Evolutionary conservation across 2,329 filamentous ascomycete species (phyloP), one percentile per base, ranked within the genome.

Genomic region (Trichoderma gracile): DNA sequence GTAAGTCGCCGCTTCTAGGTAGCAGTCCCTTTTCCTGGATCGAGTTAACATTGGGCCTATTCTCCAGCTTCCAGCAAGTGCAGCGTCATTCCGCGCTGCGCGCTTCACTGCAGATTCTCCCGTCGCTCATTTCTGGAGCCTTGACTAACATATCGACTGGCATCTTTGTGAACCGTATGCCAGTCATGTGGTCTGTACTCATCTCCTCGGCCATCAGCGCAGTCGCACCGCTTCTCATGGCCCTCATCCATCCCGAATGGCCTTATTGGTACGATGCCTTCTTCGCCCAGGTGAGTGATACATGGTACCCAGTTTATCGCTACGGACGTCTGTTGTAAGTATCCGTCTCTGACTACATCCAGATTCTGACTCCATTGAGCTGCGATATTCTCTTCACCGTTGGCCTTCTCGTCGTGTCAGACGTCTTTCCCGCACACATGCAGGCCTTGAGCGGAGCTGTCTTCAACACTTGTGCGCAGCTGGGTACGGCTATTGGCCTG

Each of bases 371-470:
- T 17, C 81, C 81, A 0, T 69, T 83, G 4, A 77, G 74, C 10
- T 72, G 67, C 19, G 80, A 84, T 53, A 77, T 84, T 0, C 74
- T 88, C 7, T 87, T 86, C 70, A 87, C 83, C 0, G 79, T 88
- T 2, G 82, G 80, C 0, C 75, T 83, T 23, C 78, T 88, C 21
- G 73, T 87, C 3, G 80, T 87, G 8, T 79, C 80, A 0, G 80
- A 84, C 15, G 79, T 78, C 3, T 88, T 87, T 66, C 81, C 84
- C 0, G 76, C 80, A n/a, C 74, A 84, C 9, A 86, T 79, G 1
- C 85, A 88, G 64, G 83, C 82, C 0, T 74, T 89, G 0, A 85
- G 84, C 0, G 86, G 86, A 0, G 85, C 83, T 0, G 85, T 89
- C 0, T 88, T 88, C 72, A 87, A 86, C 66, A 86, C 84, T 0